phyloP scores from a whole-genome alignment of 345 rosid species.

The Populus euphratica region DNA sequence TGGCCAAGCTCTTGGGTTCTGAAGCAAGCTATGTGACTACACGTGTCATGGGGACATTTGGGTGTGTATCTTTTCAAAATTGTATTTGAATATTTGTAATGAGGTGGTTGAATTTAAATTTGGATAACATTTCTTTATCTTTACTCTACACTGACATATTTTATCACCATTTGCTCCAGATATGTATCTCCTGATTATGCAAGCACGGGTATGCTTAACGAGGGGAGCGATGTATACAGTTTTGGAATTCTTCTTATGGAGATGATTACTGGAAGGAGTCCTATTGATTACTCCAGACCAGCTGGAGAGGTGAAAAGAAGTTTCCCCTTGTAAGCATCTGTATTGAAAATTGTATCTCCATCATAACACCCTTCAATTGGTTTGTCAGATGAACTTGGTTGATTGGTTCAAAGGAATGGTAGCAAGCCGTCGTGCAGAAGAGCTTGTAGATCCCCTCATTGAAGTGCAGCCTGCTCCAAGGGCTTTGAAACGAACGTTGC shows the following conservation, averaged over 20 bases:
- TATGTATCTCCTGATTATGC: slow-evolving; percentile 97
- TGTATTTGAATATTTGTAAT: neutral
- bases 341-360: neutral
- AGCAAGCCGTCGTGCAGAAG: slow-evolving; percentile 79
- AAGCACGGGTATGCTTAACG: slow-evolving; percentile 93
- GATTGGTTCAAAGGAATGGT: slow-evolving; percentile 99
- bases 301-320: slow-evolving; percentile 70
- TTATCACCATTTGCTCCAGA: slow-evolving; percentile 31
- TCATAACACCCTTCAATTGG: neutral
- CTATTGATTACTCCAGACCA: slow-evolving; percentile 78
- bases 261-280: slow-evolving; percentile 88
- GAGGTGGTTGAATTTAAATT: neutral
- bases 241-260: slow-evolving; percentile 94
- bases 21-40: slow-evolving; percentile 88
- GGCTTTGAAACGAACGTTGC: slow-evolving; percentile 66
- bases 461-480: slow-evolving; percentile 60
- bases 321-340: neutral
- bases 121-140: neutral
- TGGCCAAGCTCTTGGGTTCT: slow-evolving; percentile 83
- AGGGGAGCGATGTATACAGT: slow-evolving; percentile 91
- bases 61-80: slow-evolving; percentile 42
- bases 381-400: slow-evolving; percentile 76
- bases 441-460: slow-evolving; percentile 71
- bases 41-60: slow-evolving; percentile 97
- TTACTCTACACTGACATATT: neutral